Evolutionary conservation across 2,329 filamentous ascomycete species (phyloP), one percentile per base, ranked within the genome.

Genomic region (Aspergillus ibericus): DNA sequence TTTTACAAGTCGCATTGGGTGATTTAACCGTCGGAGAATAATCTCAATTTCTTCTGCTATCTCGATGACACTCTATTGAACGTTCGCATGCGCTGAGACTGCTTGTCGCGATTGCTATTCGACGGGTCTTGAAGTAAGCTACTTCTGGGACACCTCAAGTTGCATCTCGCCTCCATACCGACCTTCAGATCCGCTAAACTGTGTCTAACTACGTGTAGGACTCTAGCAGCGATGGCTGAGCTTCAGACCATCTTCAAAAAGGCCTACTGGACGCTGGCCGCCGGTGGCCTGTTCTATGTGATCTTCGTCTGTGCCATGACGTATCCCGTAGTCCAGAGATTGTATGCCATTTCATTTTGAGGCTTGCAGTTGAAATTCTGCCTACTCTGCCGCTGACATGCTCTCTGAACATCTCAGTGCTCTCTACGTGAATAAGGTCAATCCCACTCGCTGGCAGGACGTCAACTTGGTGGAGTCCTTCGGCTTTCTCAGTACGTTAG

Each of bases 351-450:
- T 20, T 10, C 29, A 16, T 10, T 29, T 18, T 3, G 8, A 15
- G n/a, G 32, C n/a, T 18, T 15, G 8, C 13, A 13, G 8, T 10
- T 36, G 13, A 32, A 29, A 15, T 16, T 2, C 36, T 5, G 3
- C 29, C 27, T 22, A 2, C 18, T 12, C 15, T 15, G 1, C 9
- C 16, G 20, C 38, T 44, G 13, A 35, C 38, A 5, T 27, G 34
- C 9, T 38, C 12, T 36, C 55, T 57, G 16, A 48, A 32, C 25
- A 6, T 8, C 25, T 4, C 66, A 96, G 92, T 70, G 88, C 89
- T 22, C 75, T 97, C 5, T 99, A 98, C 72, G 87, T 89, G 27
- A 89, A 98, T 75, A 90, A 89, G 61, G 73, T 96, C 65, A 88
- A 92, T 63, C 88, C 88, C 2, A 81, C 85, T 3, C 85, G 83